A percentile compares a stretch with the other conserved stretches of the same genome.
phyloP scores from a whole-genome alignment of 2,329 filamentous ascomycete species.

The Monilinia fructigena region DNA sequence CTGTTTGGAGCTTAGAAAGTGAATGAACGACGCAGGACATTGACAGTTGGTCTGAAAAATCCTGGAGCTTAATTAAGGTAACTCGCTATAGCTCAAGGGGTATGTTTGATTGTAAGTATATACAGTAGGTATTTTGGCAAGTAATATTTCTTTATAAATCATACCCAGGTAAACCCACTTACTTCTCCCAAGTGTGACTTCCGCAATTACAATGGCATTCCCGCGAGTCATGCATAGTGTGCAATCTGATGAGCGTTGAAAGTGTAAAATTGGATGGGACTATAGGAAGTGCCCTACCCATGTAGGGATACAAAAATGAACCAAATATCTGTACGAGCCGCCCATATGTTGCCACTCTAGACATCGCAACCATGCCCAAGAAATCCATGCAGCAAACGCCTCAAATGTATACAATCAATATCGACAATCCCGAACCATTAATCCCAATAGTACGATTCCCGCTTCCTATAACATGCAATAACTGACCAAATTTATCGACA shows the following conservation, averaged over 20 bases:
- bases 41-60: neutral
- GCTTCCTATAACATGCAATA: neutral
- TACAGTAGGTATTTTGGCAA: constrained; percentile 3
- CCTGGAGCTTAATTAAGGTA: neutral
- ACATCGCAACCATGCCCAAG: neutral
- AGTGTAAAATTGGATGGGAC: neutral
- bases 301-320: neutral
- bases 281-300: neutral
- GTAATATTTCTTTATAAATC: constrained; percentile 8
- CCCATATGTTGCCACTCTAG: neutral
- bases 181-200: neutral
- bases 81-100: neutral
- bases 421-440: neutral
- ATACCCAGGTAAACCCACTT: neutral
- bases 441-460: constrained; percentile 4
- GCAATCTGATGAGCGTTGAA: neutral
- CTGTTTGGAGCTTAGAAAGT: neutral
- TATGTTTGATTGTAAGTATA: constrained; percentile 4
- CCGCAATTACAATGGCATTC: neutral
- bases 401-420: constrained; percentile 1
- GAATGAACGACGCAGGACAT: neutral
- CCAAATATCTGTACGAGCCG: neutral
- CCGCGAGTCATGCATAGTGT: neutral
- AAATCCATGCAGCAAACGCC: constrained; percentile 7
- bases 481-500: neutral